phyloP scores from a whole-genome alignment of 1,284 basidiomycete genomes.

The Porodaedalea pini region DNA sequence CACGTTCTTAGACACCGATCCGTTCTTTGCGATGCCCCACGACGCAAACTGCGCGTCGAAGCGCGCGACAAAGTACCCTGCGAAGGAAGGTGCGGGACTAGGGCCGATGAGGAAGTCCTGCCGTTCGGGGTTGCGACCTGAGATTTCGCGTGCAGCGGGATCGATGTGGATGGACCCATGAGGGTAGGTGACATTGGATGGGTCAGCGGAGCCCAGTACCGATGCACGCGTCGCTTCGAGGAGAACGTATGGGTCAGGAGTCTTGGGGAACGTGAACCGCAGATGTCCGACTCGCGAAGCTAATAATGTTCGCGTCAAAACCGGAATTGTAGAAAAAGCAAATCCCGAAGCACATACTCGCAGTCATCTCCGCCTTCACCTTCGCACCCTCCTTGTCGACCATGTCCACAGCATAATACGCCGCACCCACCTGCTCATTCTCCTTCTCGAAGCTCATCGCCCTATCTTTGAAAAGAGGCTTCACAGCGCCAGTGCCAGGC shows the following conservation, averaged over 20 bases:
- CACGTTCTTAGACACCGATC: slow-evolving; percentile 37
- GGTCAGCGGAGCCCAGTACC: slow-evolving; percentile 56
- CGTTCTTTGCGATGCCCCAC: slow-evolving; percentile 51
- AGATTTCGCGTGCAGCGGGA: slow-evolving; percentile 49
- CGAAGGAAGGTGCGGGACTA: slow-evolving; percentile 48
- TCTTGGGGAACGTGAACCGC: slow-evolving; percentile 61
- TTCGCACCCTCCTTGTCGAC: slow-evolving; percentile 46
- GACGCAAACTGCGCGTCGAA: slow-evolving; percentile 52
- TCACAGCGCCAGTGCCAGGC: slow-evolving; percentile 54
- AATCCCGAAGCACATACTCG: slow-evolving; percentile 48
- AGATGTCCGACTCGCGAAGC: slow-evolving; percentile 78
- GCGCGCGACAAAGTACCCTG: slow-evolving; percentile 75
- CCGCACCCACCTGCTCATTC: slow-evolving; percentile 59
- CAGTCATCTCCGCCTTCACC: slow-evolving; percentile 63
- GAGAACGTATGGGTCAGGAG: slow-evolving; percentile 57
- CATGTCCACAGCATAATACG: slow-evolving; percentile 66
- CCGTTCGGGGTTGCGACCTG: slow-evolving; percentile 68
- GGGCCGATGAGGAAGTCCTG: slow-evolving; percentile 73
- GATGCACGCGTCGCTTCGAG: slow-evolving; percentile 67
- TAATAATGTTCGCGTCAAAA: slow-evolving; percentile 27
- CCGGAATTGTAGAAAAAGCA: neutral
- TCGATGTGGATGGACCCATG: slow-evolving; percentile 54
- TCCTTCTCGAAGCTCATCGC: slow-evolving; percentile 57
- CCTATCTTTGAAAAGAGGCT: slow-evolving; percentile 53
- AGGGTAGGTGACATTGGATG: slow-evolving; percentile 60